Conservation (phyloP, 2,329 filamentous ascomycete genomes). For the Aureobasidium melanogenum region DNA sequence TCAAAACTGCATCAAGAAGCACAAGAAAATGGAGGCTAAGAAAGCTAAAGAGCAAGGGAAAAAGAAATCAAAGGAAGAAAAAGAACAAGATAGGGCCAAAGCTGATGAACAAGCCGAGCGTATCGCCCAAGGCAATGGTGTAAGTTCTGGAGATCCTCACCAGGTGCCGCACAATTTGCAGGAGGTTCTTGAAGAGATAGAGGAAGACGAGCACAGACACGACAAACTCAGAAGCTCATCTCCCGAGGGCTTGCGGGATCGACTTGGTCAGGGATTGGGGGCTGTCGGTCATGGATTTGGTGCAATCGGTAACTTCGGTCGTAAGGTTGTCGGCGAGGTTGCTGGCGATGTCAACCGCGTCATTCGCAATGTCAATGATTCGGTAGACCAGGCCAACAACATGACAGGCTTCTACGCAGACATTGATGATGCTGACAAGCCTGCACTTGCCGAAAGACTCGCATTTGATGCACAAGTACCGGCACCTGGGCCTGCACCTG, state of each 20-base stretch:
- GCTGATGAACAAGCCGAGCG: constrained; percentile 22
- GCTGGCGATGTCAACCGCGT: constrained; percentile 34
- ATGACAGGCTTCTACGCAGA: constrained; percentile 12
- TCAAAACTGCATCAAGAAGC: constrained; percentile 65
- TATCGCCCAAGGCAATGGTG: constrained; percentile 22
- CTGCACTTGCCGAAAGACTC: not conserved
- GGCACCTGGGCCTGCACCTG: not conserved
- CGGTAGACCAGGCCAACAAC: constrained; percentile 14
- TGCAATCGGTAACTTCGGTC: constrained; percentile 41
- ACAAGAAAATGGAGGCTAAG: constrained; percentile 58
- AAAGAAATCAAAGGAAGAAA: constrained; percentile 45
- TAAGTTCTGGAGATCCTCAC: constrained; percentile 24
- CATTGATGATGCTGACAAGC: not conserved
- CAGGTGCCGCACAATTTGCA: constrained; percentile 22
- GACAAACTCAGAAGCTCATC: constrained; percentile 20
- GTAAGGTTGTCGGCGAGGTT: constrained; percentile 29
- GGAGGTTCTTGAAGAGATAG: constrained; percentile 21
- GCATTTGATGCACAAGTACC: not conserved
- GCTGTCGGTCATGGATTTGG: constrained; percentile 38
- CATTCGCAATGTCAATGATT: constrained; percentile 27
- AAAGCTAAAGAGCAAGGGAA: constrained; percentile 42
- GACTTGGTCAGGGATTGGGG: constrained; percentile 30
- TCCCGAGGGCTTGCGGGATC: constrained; percentile 32
- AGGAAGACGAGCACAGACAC: constrained; percentile 14
- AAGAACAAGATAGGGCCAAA: constrained; percentile 44